phyloP scores from a whole-genome alignment of 768 basidiomycete genomes.

The Tephrocybe rancida region DNA sequence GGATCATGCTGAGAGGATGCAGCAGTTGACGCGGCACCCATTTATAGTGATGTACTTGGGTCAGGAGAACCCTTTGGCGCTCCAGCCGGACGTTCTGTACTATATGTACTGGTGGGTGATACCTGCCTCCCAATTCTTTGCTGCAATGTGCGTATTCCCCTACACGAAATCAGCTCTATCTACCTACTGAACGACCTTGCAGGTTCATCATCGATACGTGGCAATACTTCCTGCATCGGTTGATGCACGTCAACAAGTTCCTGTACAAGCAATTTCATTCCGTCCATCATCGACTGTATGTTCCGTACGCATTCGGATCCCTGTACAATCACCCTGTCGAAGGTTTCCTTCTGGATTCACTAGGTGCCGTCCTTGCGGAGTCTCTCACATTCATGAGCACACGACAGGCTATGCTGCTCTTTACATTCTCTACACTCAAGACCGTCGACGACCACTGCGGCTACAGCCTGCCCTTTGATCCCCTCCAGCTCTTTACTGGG shows the following conservation, averaged over 20 bases:
- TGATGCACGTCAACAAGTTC: constrained; percentile 88
- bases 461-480: constrained; percentile 89
- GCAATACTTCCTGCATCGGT: constrained; percentile 96
- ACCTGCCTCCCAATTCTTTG: constrained; percentile 68
- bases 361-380: constrained; percentile 83
- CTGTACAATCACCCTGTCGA: constrained; percentile 98
- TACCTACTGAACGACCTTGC: background rate
- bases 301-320: constrained; percentile 95
- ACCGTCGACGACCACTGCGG: constrained; percentile 97
- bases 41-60: constrained; percentile 43
- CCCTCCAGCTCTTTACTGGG: constrained; percentile 77
- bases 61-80: constrained; percentile 38
- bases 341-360: constrained; percentile 86
- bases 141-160: constrained; percentile 75
- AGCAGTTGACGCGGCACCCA: constrained; percentile 39
- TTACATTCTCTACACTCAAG: constrained; percentile 83
- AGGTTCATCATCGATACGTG: constrained; percentile 96
- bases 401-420: constrained; percentile 85
- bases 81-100: constrained; percentile 47
- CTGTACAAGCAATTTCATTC: constrained; percentile 93
- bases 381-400: constrained; percentile 63
- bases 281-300: constrained; percentile 93
- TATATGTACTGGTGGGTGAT: constrained; percentile 93
- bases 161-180: constrained; percentile 1
- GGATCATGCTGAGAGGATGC: constrained; percentile 45